phyloP scores from a whole-genome alignment of 2,329 filamentous ascomycete species.

The Curvularia sp. region DNA sequence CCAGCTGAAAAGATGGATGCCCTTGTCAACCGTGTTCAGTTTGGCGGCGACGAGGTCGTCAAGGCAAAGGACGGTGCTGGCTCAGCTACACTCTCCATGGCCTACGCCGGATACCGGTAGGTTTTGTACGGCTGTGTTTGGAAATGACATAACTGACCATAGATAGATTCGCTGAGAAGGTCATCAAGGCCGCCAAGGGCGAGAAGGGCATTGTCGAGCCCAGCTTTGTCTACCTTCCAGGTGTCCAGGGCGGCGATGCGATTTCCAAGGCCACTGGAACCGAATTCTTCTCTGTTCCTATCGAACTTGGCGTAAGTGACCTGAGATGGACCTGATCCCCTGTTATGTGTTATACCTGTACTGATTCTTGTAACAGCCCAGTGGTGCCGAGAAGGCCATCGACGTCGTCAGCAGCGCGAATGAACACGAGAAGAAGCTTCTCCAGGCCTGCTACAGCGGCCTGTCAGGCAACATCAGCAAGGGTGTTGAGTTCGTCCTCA shows the following conservation, averaged over 20 bases:
- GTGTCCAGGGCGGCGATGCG: conserved; percentile 84
- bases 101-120: conserved; percentile 81
- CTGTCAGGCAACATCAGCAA: conserved; percentile 94
- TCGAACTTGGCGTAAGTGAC: conserved; percentile 87
- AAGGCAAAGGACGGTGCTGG: conserved; percentile 92
- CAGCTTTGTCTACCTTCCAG: conserved; percentile 93
- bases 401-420: conserved; percentile 80
- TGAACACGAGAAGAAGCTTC: conserved; percentile 86
- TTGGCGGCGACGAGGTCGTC: conserved; percentile 96
- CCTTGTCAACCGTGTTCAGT: conserved; percentile 93
- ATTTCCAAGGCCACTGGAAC: conserved; percentile 81
- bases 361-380: conserved; percentile 62
- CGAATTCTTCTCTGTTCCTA: conserved; percentile 95
- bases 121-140: neutral
- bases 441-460: conserved; percentile 76
- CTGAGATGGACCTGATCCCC: too few relatives aligned
- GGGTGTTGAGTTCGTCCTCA: conserved; percentile 88
- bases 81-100: conserved; percentile 92
- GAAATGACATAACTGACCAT: conserved; percentile 1
- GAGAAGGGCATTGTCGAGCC: conserved; percentile 94
- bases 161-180: conserved; percentile 82
- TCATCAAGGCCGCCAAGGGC: conserved; percentile 86
- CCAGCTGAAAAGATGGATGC: conserved; percentile 89
- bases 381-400: conserved; percentile 83
- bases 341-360: neutral